Evolutionary conservation across 495 filamentous ascomycete species (phyloP), one percentile per base, ranked within the genome.

Genomic region (Staphylotrichum tortipilum): DNA sequence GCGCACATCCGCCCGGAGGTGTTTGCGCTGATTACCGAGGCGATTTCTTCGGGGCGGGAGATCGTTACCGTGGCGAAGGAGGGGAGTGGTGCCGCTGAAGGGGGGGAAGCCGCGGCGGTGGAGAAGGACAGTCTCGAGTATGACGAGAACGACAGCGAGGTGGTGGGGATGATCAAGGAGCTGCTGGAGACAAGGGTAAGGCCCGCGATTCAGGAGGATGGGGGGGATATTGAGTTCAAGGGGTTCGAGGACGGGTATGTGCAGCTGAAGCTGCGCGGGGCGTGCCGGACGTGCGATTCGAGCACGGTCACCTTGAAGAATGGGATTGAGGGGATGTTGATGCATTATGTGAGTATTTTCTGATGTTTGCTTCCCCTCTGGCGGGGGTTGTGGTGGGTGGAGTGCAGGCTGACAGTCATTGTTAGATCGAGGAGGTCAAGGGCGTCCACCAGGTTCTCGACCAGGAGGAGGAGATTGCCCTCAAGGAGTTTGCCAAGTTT

Each of bases 121-220:
- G 71, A 79, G 19, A 74, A 79, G 56, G 86, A 94, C 58, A 88
- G 80, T 37, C 72, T 94, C 24, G 72, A 71, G 35, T 94, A 85
- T 61, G 78, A 89, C 55, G 88, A 91, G 58, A 82, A 89, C 40
- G 92, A 98, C 59, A 84, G 82, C 53, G 92, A 98, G 66, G 88
- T 95, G 9, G 82, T 97, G 23, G 82, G 86, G 47, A 96, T 96
- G 92, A 95, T 98, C 67, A 95, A 97, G 69, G 92, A 98, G 70
- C 69, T 98, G n/a, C 70, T 98, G 44, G 94, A 98, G 69, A 98
- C 94, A 18, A 72, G 92, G 43, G 94, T 98, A 58, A 74, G 92
- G 34, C 92, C 92, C 2, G 83, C 92, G 4, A 98, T 98, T 49
- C 91, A 95, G 67, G 91, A 98, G 62, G 92, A 98, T 54, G 92